Evolutionary conservation across 1,139 yeast species (phyloP).

Genomic region (Geotrichum fermentans): DNA sequence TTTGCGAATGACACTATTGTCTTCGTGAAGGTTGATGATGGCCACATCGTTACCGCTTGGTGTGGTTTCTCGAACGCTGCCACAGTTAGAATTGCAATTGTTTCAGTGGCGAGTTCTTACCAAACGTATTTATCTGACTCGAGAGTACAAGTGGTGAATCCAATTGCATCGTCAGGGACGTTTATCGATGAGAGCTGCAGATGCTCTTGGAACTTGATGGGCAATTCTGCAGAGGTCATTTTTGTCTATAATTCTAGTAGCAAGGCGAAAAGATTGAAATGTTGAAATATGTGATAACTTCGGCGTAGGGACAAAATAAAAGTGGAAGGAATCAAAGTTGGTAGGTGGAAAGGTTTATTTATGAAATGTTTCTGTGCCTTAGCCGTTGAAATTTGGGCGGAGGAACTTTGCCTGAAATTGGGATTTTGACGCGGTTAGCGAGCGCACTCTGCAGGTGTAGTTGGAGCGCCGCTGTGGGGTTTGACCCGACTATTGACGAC

Average conservation of each 20-base stretch:
- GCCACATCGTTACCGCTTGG: constrained; percentile 80
- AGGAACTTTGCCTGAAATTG: not conserved
- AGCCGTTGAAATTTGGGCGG: not conserved
- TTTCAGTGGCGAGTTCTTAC: constrained; percentile 25
- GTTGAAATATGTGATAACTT: too few species aligned
- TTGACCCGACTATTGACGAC: too few species aligned
- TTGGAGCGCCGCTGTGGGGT: too few species aligned
- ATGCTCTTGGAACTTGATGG: constrained; percentile 95
- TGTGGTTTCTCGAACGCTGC: constrained; percentile 73
- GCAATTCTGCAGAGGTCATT: constrained; percentile 53
- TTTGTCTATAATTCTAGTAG: too few species aligned
- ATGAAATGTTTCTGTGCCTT: not conserved
- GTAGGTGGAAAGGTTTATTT: too few species aligned
- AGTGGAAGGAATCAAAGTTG: not conserved
- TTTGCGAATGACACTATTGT: constrained; percentile 71
- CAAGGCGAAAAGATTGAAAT: too few species aligned
- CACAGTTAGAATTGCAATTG: too few species aligned
- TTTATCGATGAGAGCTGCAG: constrained; percentile 82
- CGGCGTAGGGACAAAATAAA: not conserved
- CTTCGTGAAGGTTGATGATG: constrained; percentile 76
- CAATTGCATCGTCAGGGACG: constrained; percentile 75
- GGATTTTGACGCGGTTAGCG: too few species aligned
- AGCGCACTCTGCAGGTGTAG: too few species aligned
- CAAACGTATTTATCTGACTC: constrained; percentile 85
- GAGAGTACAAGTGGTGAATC: constrained; percentile 88